Percentiles rank a stretch among this genome's conserved stretches.
Conservation (phyloP, 2,329 filamentous ascomycete species). For the Lojkania enalia region DNA sequence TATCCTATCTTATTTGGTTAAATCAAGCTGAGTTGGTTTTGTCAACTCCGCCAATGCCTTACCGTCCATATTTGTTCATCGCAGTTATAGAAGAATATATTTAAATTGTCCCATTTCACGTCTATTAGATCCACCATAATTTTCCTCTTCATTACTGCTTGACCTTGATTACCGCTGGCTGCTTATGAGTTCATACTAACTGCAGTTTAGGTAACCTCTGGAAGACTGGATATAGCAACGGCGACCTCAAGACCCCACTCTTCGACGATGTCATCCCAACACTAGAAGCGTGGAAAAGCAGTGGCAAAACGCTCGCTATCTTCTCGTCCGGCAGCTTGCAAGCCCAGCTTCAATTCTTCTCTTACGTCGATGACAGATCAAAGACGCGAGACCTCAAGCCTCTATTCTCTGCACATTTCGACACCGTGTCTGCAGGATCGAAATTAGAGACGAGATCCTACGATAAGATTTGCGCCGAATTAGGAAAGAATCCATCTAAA, state of each 20-base stretch:
- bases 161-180: slow-evolving; percentile 11
- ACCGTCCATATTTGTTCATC: slow-evolving; percentile 14
- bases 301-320: slow-evolving; percentile 66
- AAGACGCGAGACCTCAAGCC: slow-evolving; percentile 48
- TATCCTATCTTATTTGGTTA: too few relatives aligned
- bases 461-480: slow-evolving; percentile 60
- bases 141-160: slow-evolving; percentile 4
- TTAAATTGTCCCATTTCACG: slow-evolving; percentile 13
- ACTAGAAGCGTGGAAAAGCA: slow-evolving; percentile 61
- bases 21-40: too few relatives aligned
- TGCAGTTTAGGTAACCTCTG: slow-evolving; percentile 65
- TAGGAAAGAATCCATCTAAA: slow-evolving; percentile 51
- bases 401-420: slow-evolving; percentile 57
- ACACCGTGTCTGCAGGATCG: slow-evolving; percentile 77
- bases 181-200: slow-evolving; percentile 26
- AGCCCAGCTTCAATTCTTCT: slow-evolving; percentile 79
- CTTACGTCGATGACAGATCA: slow-evolving; percentile 52
- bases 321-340: slow-evolving; percentile 81
- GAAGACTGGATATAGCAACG: slow-evolving; percentile 71
- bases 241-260: slow-evolving; percentile 70
- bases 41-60: too few relatives aligned
- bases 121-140: slow-evolving; percentile 8
- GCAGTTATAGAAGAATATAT: slow-evolving; percentile 19
- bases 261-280: slow-evolving; percentile 73
- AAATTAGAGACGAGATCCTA: slow-evolving; percentile 73